Evolutionary conservation across 2,329 filamentous ascomycete species (phyloP), one percentile per base, ranked within the genome.

Genomic region (Cladosporium colombiae): DNA sequence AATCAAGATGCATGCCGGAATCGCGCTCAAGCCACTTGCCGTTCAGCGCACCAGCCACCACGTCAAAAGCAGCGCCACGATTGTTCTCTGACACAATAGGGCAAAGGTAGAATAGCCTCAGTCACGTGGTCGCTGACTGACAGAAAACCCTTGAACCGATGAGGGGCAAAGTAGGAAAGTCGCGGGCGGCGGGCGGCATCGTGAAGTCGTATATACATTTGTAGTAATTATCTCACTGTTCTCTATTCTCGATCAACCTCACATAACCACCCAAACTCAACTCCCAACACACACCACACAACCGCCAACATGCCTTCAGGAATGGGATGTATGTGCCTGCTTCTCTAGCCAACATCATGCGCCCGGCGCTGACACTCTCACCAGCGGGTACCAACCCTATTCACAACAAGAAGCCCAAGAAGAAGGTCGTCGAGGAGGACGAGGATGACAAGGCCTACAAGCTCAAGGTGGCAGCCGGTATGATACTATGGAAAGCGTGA

Each of bases 391-490:
- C 82, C 62, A 83, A 84, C 76, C 81, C 82, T n/a, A 83, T 83
- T 71, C 82, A 83, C 81, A 83, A 83, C 81, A 97, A 97, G 89
- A 86, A 90, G 72, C 84, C 92, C 68, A 97, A 97, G 89, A 96
- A 94, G 75, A 80, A 80, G 86, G 85, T 86, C 63, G 84, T 85
- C 77, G 90, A 89, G 80, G 93, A 97, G 61, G 80, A 93, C 66
- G 93, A 97, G 77, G 93, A 97, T 0, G 93, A 97, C 70, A 80
- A 89, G 77, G 92, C 92, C 6, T 93, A 85, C 85, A 89, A 88
- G 75, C 88, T 90, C 79, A 96, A 93, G 88, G 90, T 93, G 83
- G 88, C 84, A 74, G 91, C 91, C 66, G 92, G 93, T 96, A 55
- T 10, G 61, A 84, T 72, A 89, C 80, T 27, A 23, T 23, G 57